Conservation (phyloP, 2,329 filamentous ascomycete species). For the Fusarium sp. region DNA sequence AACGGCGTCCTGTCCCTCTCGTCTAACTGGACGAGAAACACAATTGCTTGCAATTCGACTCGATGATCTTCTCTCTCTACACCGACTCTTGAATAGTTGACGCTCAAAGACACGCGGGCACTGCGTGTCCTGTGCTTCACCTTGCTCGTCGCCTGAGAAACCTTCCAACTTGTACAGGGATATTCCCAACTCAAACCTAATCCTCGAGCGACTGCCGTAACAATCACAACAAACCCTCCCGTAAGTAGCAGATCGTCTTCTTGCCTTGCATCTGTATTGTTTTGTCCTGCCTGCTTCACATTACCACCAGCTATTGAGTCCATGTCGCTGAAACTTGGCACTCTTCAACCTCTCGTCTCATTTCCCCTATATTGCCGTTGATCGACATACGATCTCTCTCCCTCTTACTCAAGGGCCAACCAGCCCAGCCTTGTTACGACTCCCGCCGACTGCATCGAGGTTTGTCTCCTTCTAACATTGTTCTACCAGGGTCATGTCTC, state of each 20-base stretch:
- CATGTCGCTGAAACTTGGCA: conserved; percentile 17
- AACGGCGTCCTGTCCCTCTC: conserved; percentile 33
- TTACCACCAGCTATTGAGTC: conserved; percentile 9
- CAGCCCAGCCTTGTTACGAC: conserved; percentile 9
- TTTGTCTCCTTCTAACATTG: conserved; percentile 34
- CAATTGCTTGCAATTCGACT: conserved; percentile 21
- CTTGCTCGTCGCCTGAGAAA: conserved; percentile 42
- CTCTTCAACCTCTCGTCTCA: conserved; percentile 15
- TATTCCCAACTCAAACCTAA: conserved; percentile 40
- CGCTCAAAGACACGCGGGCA: conserved; percentile 24
- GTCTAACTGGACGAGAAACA: conserved; percentile 26
- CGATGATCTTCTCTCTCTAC: conserved; percentile 34
- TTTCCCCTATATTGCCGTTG: conserved; percentile 24
- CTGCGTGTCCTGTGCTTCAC: conserved; percentile 33
- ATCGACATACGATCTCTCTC: conserved; percentile 24
- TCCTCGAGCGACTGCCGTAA: conserved; percentile 34
- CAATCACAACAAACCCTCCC: conserved; percentile 41
- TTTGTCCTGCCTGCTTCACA: conserved; percentile 8
- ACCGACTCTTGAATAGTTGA: conserved; percentile 31
- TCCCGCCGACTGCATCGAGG: conserved; percentile 3
- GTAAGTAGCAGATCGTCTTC: conserved; percentile 36
- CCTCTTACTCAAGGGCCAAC: conserved; percentile 25
- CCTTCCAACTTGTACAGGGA: conserved; percentile 41
- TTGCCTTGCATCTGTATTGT: conserved; percentile 14
- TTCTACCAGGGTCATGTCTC: conserved; percentile 63